Percentiles rank a stretch among this genome's conserved stretches.
Evolutionary conservation across 768 basidiomycete genomes (phyloP).

Genomic region (Hygrophoropsis aurantiaca): DNA sequence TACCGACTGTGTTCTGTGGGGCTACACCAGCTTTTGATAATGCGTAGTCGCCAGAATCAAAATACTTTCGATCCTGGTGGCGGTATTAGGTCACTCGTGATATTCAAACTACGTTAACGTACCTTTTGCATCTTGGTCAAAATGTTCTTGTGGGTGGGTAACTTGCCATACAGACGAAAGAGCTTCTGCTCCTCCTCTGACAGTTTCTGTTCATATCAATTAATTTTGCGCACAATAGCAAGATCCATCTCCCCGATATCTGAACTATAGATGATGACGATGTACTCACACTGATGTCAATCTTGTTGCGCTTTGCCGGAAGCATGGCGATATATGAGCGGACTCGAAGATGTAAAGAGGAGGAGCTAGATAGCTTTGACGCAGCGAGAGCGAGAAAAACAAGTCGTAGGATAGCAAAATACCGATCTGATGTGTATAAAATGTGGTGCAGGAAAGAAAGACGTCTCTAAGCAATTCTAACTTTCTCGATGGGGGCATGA

Average conservation of each 20-base stretch:
- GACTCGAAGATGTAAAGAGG: slow-evolving; percentile 18
- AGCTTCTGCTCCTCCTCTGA: slow-evolving; percentile 91
- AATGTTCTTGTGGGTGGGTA: slow-evolving; percentile 91
- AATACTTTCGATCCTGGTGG: slow-evolving; percentile 93
- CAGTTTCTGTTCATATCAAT: slow-evolving; percentile 54
- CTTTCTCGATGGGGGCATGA: slow-evolving; percentile 12
- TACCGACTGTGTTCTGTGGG: slow-evolving; percentile 88
- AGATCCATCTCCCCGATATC: slow-evolving; percentile 1
- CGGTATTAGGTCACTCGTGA: slow-evolving; percentile 7
- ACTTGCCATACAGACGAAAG: slow-evolving; percentile 91
- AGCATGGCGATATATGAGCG: slow-evolving; percentile 49
- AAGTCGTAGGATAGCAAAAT: slow-evolving; percentile 1
- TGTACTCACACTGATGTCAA: slow-evolving; percentile 84
- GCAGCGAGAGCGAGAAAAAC: slow-evolving; percentile 2
- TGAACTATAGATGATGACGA: slow-evolving; percentile 10
- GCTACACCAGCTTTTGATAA: slow-evolving; percentile 92
- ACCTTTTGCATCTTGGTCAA: slow-evolving; percentile 97
- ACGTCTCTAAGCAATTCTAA: slow-evolving; percentile 9
- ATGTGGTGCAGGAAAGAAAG: not conserved
- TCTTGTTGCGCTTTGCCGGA: slow-evolving; percentile 82
- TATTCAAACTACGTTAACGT: slow-evolving; percentile 13
- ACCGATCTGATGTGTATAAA: slow-evolving; percentile 1
- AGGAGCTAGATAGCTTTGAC: slow-evolving; percentile 23
- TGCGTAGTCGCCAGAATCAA: slow-evolving; percentile 98
- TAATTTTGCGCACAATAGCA: slow-evolving; percentile 21